phyloP scores from a whole-genome alignment of 1,139 yeast species.

The Casaregolazyma lundiana region DNA sequence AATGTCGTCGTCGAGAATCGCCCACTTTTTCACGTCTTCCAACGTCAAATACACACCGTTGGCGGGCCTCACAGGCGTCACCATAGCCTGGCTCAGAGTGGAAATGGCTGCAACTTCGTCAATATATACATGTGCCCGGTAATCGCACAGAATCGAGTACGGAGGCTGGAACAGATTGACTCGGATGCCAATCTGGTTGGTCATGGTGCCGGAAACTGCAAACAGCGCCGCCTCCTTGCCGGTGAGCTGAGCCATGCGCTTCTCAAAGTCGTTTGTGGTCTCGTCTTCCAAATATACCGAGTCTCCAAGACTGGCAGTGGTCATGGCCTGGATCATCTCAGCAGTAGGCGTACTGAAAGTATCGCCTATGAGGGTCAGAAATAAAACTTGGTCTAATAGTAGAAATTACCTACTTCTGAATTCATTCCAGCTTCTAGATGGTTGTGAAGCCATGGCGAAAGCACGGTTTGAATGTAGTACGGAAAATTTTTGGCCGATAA shows the following conservation, averaged over 20 bases:
- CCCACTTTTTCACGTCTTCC: slow-evolving; percentile 65
- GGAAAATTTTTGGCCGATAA: no score
- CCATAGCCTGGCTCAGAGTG: slow-evolving; percentile 87
- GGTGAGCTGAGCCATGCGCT: slow-evolving; percentile 59
- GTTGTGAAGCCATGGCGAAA: slow-evolving; percentile 3
- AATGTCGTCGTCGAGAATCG: slow-evolving; percentile 73
- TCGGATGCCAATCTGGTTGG: slow-evolving; percentile 83
- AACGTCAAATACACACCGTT: slow-evolving; percentile 74
- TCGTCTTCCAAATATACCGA: slow-evolving; percentile 83
- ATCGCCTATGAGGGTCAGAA: slow-evolving; percentile 43
- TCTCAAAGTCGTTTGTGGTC: slow-evolving; percentile 62
- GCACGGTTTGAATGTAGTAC: no score
- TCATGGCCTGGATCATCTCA: slow-evolving; percentile 62
- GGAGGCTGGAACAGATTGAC: slow-evolving; percentile 83
- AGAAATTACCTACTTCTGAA: slow-evolving; percentile 12
- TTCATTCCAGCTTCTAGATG: slow-evolving; percentile 10
- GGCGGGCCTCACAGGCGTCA: slow-evolving; percentile 69
- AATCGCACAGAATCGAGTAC: slow-evolving; percentile 75
- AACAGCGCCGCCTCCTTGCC: slow-evolving; percentile 83
- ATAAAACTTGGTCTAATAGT: not conserved
- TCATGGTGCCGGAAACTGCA: slow-evolving; percentile 86
- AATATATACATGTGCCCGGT: slow-evolving; percentile 76
- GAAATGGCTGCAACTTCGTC: slow-evolving; percentile 93
- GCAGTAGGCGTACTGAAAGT: slow-evolving; percentile 90
- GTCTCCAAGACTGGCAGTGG: slow-evolving; percentile 70